Base-by-base conservation (phyloP, 2,329 filamentous ascomycete species). In the Emergomyces pasteurianus region DNA sequence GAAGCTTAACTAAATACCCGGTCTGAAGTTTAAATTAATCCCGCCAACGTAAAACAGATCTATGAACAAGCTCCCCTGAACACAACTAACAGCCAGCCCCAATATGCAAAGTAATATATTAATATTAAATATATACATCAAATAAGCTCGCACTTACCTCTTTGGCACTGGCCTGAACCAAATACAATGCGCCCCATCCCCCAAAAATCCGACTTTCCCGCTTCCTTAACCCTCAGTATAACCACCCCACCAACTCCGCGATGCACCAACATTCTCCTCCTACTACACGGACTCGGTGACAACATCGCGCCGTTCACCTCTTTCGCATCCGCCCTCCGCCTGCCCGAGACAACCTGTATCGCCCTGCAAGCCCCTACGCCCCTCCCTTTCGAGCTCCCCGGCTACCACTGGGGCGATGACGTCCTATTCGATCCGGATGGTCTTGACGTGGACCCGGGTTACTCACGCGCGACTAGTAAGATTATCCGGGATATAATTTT, bases 281-380 rank as follows among this genome's bases (percentile, higher is more conserved):
- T 95, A 58, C 84, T 95, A 61, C 91, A 95, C 73, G 90, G 90
- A 65, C 82, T 95, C 14, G 91, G 91, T 64, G 91, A 95, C 75
- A 84, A 82, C 40, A 82, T 89, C 62, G 69, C 72, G 2, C 80
- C 88, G 42, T 95, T 94, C 72, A 81, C 83, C 62, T 75, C 76
- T 52, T 87, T 95, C 63, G 89, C 86, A 23, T 78, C 79, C 61
- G 84, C 83, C 66, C 75, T 95, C 63, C 79, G 81, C 63, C 83
- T 95, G 2, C 90, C 90, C 0, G 88, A 91, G 68, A 91, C 91
- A 58, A 81, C 86, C 61, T 85, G 85, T 67, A 82, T 96, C 59
- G 83, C 89, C 7, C 78, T 95, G 49, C 87, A 88, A 69, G 91
- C 86, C 0, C 85, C 87, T 0, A 79, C 79, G 28, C 82, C 83